phyloP scores from a whole-genome alignment of 1,284 basidiomycete species.

The Phellinidium pouzarii region DNA sequence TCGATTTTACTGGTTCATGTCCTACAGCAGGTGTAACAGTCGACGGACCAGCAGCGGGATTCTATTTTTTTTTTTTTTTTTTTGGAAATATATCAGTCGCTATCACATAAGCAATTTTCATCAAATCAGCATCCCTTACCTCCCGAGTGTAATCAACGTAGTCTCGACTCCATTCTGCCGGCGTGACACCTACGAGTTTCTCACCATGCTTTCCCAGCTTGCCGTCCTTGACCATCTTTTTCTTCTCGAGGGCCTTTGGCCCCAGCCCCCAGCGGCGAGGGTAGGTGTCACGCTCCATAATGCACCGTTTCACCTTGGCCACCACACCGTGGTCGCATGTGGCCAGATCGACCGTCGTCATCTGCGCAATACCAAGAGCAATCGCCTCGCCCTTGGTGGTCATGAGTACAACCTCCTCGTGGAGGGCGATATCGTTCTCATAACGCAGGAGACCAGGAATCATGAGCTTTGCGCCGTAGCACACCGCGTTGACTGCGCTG shows the following conservation, averaged over 20 bases:
- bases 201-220: constrained; percentile 96
- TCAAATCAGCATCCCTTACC: constrained; percentile 26
- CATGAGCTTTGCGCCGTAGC: constrained; percentile 99
- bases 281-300: constrained; percentile 99
- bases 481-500: constrained; percentile 97
- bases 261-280: constrained; percentile 98
- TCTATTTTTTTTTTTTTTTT: no score
- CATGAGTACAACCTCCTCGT: constrained; percentile 99
- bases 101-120: no score
- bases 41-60: constrained; percentile 42
- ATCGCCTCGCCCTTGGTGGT: constrained; percentile 99
- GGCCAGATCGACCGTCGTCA: constrained; percentile 97
- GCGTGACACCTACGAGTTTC: constrained; percentile 86
- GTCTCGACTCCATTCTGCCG: constrained; percentile 84
- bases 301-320: constrained; percentile 98
- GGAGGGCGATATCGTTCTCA: constrained; percentile 90
- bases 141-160: constrained; percentile 89
- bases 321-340: constrained; percentile 99
- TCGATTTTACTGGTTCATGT: constrained; percentile 24
- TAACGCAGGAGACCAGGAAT: constrained; percentile 97
- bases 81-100: no score
- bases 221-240: constrained; percentile 95
- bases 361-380: constrained; percentile 94
- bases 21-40: constrained; percentile 26
- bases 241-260: constrained; percentile 95